Conservation (phyloP, 306 rosid genomes). For the Cucurbita maxima region DNA sequence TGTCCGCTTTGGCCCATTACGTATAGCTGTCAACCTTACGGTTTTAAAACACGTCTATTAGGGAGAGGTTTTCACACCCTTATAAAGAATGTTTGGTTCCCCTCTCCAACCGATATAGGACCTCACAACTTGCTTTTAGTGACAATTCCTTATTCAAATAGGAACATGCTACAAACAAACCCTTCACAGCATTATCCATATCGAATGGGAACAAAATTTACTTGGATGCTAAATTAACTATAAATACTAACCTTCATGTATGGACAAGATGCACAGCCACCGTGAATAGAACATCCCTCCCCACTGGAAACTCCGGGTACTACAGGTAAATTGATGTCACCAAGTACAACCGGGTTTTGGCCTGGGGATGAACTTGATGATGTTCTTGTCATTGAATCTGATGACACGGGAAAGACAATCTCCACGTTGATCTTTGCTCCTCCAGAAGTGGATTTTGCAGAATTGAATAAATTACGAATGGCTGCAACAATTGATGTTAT, state of each 20-base stretch:
- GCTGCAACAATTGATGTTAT: conserved; percentile 81
- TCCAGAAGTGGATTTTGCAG: conserved; percentile 27
- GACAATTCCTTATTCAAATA: background rate
- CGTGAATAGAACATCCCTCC: conserved; percentile 90
- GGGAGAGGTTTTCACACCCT: too few relatives aligned
- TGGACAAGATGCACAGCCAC: conserved; percentile 98
- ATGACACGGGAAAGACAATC: conserved; percentile 88
- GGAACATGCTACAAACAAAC: background rate
- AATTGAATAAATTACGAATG: conserved; percentile 49
- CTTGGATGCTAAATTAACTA: background rate
- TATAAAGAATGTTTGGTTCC: too few relatives aligned
- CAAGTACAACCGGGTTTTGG: conserved; percentile 22
- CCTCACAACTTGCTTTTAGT: background rate
- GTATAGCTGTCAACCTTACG: too few relatives aligned
- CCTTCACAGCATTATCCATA: background rate
- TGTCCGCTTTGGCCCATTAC: too few relatives aligned
- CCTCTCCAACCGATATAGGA: background rate
- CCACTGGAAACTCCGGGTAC: conserved; percentile 84
- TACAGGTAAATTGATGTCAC: conserved; percentile 42
- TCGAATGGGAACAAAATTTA: background rate
- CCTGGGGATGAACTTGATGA: conserved; percentile 31
- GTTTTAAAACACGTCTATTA: too few relatives aligned
- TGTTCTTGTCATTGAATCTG: conserved; percentile 67
- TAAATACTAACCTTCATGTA: conserved; percentile 72
- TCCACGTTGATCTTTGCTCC: conserved; percentile 56